Base-by-base conservation (phyloP, 192 early-diverging fungal species). In the Linnemannia zychae region DNA sequence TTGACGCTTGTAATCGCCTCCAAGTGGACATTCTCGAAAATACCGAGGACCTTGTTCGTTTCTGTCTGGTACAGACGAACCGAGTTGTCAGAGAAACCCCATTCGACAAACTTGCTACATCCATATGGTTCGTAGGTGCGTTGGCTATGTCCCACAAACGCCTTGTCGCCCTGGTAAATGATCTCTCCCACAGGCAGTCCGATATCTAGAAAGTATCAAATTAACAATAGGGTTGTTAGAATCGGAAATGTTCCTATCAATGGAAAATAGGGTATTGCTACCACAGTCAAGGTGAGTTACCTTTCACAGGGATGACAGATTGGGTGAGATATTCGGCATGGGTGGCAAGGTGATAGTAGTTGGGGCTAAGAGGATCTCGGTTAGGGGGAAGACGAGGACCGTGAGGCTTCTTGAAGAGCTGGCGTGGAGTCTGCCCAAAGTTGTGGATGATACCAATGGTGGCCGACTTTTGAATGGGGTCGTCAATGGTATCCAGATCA, bases 391-490 rank as follows among this genome's bases (percentile, higher is more conserved):
- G 74, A 72, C 94, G 89, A 31, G 87, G 71, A 40, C 95, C 95
- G 89, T 99, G 98, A 1, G 97, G 96, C 81, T 91, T 92, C 66
- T 91, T 94, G 75, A 99, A 98, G 71, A 99, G 84, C 79, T 97
- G 96, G 16, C 93, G 90, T 17, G 98, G 97, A 3, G 98, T 99
- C 87, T 99, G 98, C 9, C 98, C 98, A 93, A 99, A 99, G 88
- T 99, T 97, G 86, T 98, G 93, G 76, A 99, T 99, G 77, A 97
- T 96, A 73, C 96, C 97, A 69, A 97, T 97, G 20, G 97, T 96
- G 9, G 96, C 95, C 20, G 93, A 91, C 53, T 96, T 92, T 83
- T 99, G 97, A 36, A 98, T 89, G 4, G 96, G 95, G 82, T 99
- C 97, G 46, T 92, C 92, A 46, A 99, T 95, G 4, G 93, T 86